Base-by-base conservation (phyloP, 2,329 filamentous ascomycete species). In the Fusarium sp. region DNA sequence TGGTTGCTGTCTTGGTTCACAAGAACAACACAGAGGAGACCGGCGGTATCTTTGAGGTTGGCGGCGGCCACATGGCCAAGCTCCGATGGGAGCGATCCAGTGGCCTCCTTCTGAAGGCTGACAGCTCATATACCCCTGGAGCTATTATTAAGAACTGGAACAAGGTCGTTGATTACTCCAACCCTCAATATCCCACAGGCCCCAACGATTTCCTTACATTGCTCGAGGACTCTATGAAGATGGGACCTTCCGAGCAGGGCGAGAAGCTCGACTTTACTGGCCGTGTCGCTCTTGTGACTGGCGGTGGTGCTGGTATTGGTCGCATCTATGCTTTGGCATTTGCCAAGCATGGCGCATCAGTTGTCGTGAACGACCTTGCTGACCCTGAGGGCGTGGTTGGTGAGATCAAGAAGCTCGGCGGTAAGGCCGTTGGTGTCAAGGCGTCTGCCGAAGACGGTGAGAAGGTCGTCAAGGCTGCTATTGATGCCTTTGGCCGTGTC, bases 351-450 rank as follows among this genome's bases (percentile, higher is more conserved):
- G 93, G 93, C 62, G 93, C 93, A 45, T 89, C 90, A 55, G 84
- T 99, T 25, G 95, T 98, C 33, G 93, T 99, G 73, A 99, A 99
- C 81, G 96, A 99, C 77, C 85, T 99, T n/a, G 88, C 90, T 49
- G 91, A 98, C 83, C 96, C 96, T 7, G 94, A 97, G 76, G 87
- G 88, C 49, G 93, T 96, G 37, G 96, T 98, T 39, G 87, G 91
- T 73, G 96, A 99, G 84, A 98, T 99, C 77, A 91, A 92, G 83
- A 92, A 94, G 81, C 76, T 90, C 47, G 96, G 96, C 59, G 95
- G 94, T 69, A 91, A 96, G 82, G 95, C 96, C 27, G 92, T 93
- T 59, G 94, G 94, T 73, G 93, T 96, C 80, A 97, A 97, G 84
- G 93, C 93, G 59, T 96, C 92, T 48, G 94, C 94, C 62, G 93